phyloP scores from a whole-genome alignment of 2,329 filamentous ascomycete genomes.

The Talaromyces albobiverticillius region DNA sequence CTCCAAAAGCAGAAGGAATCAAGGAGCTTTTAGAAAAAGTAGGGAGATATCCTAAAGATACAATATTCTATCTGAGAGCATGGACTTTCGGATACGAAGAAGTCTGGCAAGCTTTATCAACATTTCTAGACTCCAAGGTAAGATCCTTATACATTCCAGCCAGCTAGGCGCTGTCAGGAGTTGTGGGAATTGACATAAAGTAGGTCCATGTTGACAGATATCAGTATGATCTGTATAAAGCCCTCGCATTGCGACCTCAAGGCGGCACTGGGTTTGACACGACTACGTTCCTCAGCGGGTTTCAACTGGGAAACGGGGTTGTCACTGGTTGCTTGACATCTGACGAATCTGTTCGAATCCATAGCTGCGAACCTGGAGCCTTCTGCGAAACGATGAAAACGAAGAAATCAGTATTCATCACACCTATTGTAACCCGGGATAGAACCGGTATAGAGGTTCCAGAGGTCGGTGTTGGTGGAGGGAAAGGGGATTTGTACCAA shows the following conservation, averaged over 20 bases:
- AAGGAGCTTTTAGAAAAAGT: slow-evolving; percentile 70
- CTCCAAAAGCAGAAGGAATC: slow-evolving; percentile 70
- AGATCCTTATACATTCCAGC: not conserved
- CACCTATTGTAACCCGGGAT: slow-evolving; percentile 68
- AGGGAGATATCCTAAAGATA: slow-evolving; percentile 65
- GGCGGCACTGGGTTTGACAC: slow-evolving; percentile 50
- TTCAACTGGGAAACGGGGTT: slow-evolving; percentile 67
- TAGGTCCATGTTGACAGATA: slow-evolving; percentile 82
- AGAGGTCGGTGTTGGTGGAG: slow-evolving; percentile 76
- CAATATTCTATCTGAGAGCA: slow-evolving; percentile 77
- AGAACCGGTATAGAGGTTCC: slow-evolving; percentile 59
- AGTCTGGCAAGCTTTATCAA: slow-evolving; percentile 79
- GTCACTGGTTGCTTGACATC: slow-evolving; percentile 71
- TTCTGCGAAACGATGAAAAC: slow-evolving; percentile 43
- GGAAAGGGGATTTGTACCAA: slow-evolving; percentile 69
- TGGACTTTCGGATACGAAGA: slow-evolving; percentile 96
- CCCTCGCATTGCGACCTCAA: slow-evolving; percentile 51
- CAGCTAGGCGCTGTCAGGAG: not conserved
- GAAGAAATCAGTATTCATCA: slow-evolving; percentile 66
- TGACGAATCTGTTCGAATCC: slow-evolving; percentile 62
- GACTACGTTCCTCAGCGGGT: slow-evolving; percentile 68
- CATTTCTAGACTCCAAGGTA: slow-evolving; percentile 64
- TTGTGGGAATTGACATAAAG: slow-evolving; percentile 17
- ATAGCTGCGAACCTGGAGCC: slow-evolving; percentile 76
- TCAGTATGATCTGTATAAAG: slow-evolving; percentile 68